Evolutionary conservation across 768 basidiomycete genomes (phyloP), one percentile per base, ranked within the genome.

Genomic region (Suillus hirtellus): DNA sequence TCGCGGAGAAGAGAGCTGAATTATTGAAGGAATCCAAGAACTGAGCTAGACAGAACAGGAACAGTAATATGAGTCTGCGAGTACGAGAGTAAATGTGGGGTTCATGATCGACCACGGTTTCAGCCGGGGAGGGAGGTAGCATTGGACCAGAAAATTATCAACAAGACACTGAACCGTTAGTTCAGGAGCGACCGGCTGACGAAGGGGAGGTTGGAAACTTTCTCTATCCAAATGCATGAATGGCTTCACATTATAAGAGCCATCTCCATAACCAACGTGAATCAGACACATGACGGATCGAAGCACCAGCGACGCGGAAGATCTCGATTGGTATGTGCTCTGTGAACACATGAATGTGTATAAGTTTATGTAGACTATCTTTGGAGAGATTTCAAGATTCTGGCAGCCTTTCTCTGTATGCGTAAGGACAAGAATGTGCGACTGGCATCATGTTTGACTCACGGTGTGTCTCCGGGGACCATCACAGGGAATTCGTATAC

Each of bases 11-110:
- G 24, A 79, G 71, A 31, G 78, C 72, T 19, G 78, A 75, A 62
- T 77, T 79, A 65, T 77, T 79, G 71, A 83, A 79, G 14, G 77
- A 69, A 37, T 83, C 83, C 59, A 82, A 68, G 65, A 80, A 81
- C 59, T 79, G 74, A 21, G 80, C 77, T 21, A 76, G 70, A 65
- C 79, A 82, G 42, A 82, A 76, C 15, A 80, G 62, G 12, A 66
- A 35, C 2, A 83, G 70, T 19, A 83, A 63, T 21, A 72, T 21
- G 1, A 55, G 59, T 68, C 73, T 79, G 61, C 68, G 72, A 44
- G 63, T 59, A 54, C 53, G 63, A 47, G 72, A 76, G 54, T 31
- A 31, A 73, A 63, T 21, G 1, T 61, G 62, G 34, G 63, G 53
- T 1, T 34, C 47, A 37, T 55, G 44, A 49, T 66, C 60, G 38